A percentile compares a stretch with the other conserved stretches of the same genome.
Evolutionary conservation across 257 asterid species (phyloP).

Genomic region (Gentiana straminea): DNA sequence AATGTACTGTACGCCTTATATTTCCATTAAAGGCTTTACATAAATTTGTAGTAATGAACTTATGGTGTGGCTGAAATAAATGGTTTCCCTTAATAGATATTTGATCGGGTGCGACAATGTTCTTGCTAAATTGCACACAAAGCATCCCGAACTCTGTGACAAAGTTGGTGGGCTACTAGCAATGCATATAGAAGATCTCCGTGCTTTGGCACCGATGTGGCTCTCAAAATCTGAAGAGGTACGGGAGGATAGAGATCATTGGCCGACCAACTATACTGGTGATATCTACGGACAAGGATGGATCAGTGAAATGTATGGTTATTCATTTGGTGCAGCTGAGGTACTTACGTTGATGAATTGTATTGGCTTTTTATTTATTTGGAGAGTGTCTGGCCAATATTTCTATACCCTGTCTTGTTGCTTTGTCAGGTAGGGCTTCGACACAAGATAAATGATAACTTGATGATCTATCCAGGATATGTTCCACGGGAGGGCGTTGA

Average conservation of each 20-base stretch:
- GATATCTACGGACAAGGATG: conserved; percentile 85
- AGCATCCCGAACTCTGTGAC: conserved; percentile 86
- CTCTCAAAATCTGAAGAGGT: conserved; percentile 86
- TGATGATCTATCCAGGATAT: conserved; percentile 98
- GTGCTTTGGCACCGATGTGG: conserved; percentile 90
- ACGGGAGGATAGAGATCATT: conserved; percentile 75
- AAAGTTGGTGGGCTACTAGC: conserved; percentile 96
- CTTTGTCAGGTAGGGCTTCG: conserved; percentile 82
- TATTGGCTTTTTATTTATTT: not conserved
- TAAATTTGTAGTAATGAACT: not conserved
- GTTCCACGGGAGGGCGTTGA: conserved; percentile 74
- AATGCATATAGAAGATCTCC: conserved; percentile 94
- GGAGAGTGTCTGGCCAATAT: not conserved
- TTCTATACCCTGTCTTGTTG: conserved; percentile 17
- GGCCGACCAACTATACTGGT: conserved; percentile 87
- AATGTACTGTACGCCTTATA: no score
- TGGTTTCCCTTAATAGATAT: conserved; percentile 44
- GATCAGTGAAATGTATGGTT: conserved; percentile 99
- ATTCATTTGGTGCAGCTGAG: conserved; percentile 98
- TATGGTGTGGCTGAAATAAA: conserved; percentile 1
- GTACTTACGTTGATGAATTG: conserved; percentile 21
- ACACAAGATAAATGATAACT: conserved; percentile 73
- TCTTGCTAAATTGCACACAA: conserved; percentile 81
- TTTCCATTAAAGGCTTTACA: not conserved
- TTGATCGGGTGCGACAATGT: conserved; percentile 82